A percentile compares a stretch with the other conserved stretches of the same genome.
phyloP scores from a whole-genome alignment of 106 monocot genomes.

The Platanthera guangdongensis region DNA sequence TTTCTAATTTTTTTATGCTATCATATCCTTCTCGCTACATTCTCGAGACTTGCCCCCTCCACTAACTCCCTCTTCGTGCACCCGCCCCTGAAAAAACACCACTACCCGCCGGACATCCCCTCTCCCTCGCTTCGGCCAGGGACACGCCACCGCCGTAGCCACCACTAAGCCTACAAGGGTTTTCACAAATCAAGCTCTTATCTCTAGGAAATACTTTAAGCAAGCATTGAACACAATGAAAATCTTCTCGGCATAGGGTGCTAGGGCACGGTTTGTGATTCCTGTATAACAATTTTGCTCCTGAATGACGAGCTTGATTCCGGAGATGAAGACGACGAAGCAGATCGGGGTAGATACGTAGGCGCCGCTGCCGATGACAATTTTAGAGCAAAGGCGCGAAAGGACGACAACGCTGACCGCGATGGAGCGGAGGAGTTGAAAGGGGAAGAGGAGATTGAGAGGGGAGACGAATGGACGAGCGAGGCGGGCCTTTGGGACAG shows the following conservation, averaged over 20 bases:
- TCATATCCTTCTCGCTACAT: too few species aligned
- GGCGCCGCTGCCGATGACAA: constrained; percentile 31
- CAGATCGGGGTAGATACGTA: constrained; percentile 28
- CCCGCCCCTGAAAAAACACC: too few species aligned
- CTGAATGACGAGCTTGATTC: constrained; percentile 26
- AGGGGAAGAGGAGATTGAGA: constrained; percentile 31
- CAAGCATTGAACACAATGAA: constrained; percentile 31
- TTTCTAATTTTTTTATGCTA: too few species aligned
- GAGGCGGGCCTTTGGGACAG: constrained; percentile 18
- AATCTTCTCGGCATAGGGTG: constrained; percentile 22
- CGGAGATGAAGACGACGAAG: constrained; percentile 23
- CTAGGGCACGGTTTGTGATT: constrained; percentile 19
- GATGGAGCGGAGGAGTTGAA: constrained; percentile 20
- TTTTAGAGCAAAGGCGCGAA: constrained; percentile 14
- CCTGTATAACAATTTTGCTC: constrained; percentile 32
- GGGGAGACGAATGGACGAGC: constrained; percentile 19
- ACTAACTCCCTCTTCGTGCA: too few species aligned
- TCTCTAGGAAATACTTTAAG: constrained; percentile 20
- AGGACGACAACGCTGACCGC: constrained; percentile 10
- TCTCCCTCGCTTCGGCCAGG: constrained; percentile 19
- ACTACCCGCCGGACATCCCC: too few species aligned
- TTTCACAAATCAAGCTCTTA: constrained; percentile 31
- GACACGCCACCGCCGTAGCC: not conserved
- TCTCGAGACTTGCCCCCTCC: too few species aligned
- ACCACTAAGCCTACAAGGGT: constrained; percentile 16